Evolutionary conservation across 2,329 filamentous ascomycete genomes (phyloP).

Genomic region (Arthrobotrys sinensis): DNA sequence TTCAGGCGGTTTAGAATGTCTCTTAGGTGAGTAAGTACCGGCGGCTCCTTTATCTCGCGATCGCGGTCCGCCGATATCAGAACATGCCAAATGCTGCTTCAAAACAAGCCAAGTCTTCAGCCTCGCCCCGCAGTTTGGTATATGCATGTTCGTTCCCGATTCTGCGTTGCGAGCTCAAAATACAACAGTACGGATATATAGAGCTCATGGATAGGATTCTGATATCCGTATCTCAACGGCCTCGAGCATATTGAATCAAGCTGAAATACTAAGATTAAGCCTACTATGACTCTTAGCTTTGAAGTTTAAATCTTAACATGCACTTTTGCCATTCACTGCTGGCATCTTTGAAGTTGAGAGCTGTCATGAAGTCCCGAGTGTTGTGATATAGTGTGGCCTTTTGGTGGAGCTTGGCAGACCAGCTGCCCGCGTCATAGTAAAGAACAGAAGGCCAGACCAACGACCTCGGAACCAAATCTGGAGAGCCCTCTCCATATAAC

Average conservation of each 20-base stretch:
- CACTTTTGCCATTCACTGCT: constrained; percentile 14
- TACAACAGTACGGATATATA: constrained; percentile 8
- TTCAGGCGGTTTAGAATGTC: background rate
- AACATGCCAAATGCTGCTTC: no score
- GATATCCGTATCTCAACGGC: background rate
- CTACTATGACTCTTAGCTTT: background rate
- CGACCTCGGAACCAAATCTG: constrained; percentile 21
- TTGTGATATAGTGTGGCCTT: constrained; percentile 59
- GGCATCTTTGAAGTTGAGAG: constrained; percentile 32
- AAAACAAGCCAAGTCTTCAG: background rate
- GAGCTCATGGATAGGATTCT: background rate
- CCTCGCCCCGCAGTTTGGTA: background rate
- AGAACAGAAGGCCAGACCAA: constrained; percentile 46
- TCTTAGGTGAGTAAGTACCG: background rate
- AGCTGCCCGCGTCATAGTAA: constrained; percentile 58
- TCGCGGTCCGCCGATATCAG: no score
- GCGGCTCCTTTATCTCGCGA: no score
- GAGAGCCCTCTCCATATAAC: constrained; percentile 26
- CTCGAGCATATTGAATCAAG: background rate
- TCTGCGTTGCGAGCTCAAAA: constrained; percentile 22
- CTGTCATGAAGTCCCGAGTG: constrained; percentile 11
- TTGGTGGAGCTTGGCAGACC: constrained; percentile 47
- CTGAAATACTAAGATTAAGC: background rate
- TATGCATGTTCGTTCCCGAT: background rate
- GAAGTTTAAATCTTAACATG: background rate